phyloP scores from a whole-genome alignment of 306 rosid species.

The Boehmeria nivea region DNA sequence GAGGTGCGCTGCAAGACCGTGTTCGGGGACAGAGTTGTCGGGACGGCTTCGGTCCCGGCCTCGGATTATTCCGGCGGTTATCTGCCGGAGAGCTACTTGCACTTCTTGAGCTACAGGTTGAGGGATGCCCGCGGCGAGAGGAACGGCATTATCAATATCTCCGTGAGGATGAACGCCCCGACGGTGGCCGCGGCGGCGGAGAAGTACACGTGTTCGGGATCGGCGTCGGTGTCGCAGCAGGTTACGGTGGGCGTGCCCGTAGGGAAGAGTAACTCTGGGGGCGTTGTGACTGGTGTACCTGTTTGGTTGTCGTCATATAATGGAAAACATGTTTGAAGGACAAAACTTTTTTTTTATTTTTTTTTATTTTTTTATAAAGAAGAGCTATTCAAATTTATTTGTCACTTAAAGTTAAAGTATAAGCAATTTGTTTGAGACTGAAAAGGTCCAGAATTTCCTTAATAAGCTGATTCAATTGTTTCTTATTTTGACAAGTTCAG shows the following conservation, averaged over 20 bases:
- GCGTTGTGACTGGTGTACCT: conserved; percentile 58
- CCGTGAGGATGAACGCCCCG: conserved; percentile 37
- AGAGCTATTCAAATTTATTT: no score
- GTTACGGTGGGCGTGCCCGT: conserved; percentile 5
- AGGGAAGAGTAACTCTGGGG: background rate
- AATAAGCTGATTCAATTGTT: no score
- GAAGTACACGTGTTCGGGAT: background rate
- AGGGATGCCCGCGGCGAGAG: conserved; percentile 48
- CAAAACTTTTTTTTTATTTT: no score
- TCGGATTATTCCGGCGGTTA: conserved; percentile 46
- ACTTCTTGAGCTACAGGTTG: conserved; percentile 64
- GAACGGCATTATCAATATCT: conserved; percentile 65
- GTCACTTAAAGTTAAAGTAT: no score
- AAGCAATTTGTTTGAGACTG: no score
- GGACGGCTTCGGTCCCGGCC: conserved; percentile 39
- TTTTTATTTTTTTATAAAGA: no score
- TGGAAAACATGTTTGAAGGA: no score
- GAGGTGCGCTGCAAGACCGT: conserved; percentile 45
- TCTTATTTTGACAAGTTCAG: no score
- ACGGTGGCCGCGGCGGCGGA: background rate
- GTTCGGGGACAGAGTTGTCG: conserved; percentile 28
- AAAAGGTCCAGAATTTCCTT: no score
- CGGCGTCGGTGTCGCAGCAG: background rate
- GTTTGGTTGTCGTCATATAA: no score
- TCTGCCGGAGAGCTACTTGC: conserved; percentile 46